Percentiles rank a stretch among this genome's conserved stretches.
phyloP scores from a whole-genome alignment of 2,329 filamentous ascomycete genomes.

The Decorospora gaudefroyi region DNA sequence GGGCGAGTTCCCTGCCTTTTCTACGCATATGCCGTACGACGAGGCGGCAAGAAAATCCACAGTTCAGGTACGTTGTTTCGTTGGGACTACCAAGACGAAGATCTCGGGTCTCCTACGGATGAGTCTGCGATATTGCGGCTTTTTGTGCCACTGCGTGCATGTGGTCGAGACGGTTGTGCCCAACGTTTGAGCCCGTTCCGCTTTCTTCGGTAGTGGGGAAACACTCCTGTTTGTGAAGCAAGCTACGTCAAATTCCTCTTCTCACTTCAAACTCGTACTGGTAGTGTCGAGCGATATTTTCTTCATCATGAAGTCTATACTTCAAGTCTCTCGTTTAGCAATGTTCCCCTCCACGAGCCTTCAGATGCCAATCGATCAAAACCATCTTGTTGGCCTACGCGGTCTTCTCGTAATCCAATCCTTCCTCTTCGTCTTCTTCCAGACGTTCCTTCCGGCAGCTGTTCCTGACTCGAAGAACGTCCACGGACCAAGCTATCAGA shows the following conservation, averaged over 20 bases:
- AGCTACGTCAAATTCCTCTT: conserved; percentile 4
- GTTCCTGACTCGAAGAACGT: conserved; percentile 46
- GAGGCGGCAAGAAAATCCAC: conserved; percentile 1
- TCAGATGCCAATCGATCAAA: conserved; percentile 25
- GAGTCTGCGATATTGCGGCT: conserved; percentile 4
- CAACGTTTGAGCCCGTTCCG: no score
- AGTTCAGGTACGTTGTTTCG: conserved; percentile 5
- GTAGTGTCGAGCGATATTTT: conserved; percentile 3
- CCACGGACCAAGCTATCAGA: conserved; percentile 48
- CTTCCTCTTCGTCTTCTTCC: conserved; percentile 54
- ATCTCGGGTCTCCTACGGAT: conserved; percentile 30
- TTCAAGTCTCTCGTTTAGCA: conserved; percentile 19
- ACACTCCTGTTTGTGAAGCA: conserved; percentile 1
- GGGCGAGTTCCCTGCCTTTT: conserved; percentile 3
- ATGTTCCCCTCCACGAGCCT: conserved; percentile 19
- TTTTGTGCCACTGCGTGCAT: conserved; percentile 9
- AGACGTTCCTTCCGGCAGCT: conserved; percentile 51
- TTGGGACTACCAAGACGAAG: conserved; percentile 16
- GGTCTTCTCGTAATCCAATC: conserved; percentile 52
- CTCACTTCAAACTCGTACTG: conserved; percentile 3
- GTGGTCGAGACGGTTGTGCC: conserved; percentile 5
- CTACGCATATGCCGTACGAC: conserved; percentile 7
- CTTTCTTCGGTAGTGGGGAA: neutral
- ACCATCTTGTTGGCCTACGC: conserved; percentile 52
- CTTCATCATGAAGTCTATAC: conserved; percentile 27